Evolutionary conservation across 169 alveolate species (phyloP).

Genomic region (Plasmodium ovale): DNA sequence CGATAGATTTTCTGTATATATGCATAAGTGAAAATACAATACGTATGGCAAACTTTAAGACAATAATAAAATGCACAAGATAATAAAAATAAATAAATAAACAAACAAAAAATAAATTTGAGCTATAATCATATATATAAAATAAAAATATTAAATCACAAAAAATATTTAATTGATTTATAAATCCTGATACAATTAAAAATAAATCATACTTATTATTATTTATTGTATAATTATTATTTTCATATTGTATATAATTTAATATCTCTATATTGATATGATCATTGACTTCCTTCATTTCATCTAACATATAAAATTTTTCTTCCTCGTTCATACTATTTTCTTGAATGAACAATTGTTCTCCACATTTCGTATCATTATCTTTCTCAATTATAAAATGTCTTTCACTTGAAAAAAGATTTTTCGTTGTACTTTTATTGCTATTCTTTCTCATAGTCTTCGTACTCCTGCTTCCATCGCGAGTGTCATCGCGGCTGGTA

Average conservation of each 20-base stretch:
- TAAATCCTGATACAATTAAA: conserved; percentile 26
- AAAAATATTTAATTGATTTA: conserved; percentile 64
- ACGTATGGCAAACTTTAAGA: conserved; percentile 10
- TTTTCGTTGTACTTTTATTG: not conserved
- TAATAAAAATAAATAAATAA: conserved; percentile 40
- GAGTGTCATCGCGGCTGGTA: too few species aligned
- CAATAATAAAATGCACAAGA: conserved; percentile 17
- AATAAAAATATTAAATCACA: conserved; percentile 44
- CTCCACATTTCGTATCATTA: not conserved
- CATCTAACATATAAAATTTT: conserved; percentile 3
- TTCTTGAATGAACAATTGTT: not conserved
- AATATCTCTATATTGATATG: conserved; percentile 35
- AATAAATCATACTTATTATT: conserved; percentile 37
- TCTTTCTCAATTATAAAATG: conserved; percentile 11
- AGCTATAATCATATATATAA: conserved; percentile 42
- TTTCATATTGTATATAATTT: conserved; percentile 67
- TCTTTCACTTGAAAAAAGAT: conserved; percentile 49
- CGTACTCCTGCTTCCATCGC: too few species aligned
- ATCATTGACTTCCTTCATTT: conserved; percentile 37
- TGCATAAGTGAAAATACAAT: not conserved
- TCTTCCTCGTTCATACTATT: not conserved
- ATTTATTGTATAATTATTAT: conserved; percentile 50
- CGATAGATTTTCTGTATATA: conserved; percentile 20
- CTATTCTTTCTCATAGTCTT: not conserved
- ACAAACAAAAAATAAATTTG: conserved; percentile 18